These are phyloP conservation scores for Phytophthora syringae DNA, from an alignment of 352 stramenopile genomes.

Conservation along the genomic window DNA sequence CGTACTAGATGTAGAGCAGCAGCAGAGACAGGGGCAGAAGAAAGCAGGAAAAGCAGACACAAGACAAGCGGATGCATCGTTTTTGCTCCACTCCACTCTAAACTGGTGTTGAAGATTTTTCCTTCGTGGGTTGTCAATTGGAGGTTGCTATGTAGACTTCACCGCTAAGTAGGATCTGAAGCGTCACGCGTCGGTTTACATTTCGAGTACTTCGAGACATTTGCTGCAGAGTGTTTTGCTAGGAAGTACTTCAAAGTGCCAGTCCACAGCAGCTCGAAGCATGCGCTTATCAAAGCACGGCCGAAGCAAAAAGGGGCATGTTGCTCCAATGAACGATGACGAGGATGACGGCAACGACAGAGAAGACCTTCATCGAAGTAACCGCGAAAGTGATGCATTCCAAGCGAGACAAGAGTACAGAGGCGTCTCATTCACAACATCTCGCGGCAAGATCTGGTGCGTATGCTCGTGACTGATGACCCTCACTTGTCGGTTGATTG, in stretches of 20 bases:
- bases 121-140: no score
- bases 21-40: constrained; percentile 20
- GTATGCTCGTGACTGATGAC: constrained; percentile 7
- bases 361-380: neutral
- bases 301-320: constrained; percentile 21
- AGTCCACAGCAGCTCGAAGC: neutral
- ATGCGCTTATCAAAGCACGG: constrained; percentile 30
- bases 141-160: no score
- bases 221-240: neutral
- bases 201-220: neutral
- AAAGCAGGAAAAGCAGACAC: neutral
- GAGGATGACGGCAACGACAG: constrained; percentile 1
- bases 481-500: neutral
- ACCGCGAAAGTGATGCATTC: neutral
- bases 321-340: constrained; percentile 31
- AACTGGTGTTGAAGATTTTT: neutral
- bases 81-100: constrained; percentile 20
- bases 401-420: constrained; percentile 9
- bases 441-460: constrained; percentile 38
- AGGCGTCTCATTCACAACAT: constrained; percentile 31
- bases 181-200: constrained; percentile 19
- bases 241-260: no score
- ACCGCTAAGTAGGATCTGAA: constrained; percentile 25
- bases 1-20: constrained; percentile 64
- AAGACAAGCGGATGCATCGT: constrained; percentile 12